phyloP scores from a whole-genome alignment of 1,139 yeast genomes.

The Geotrichum australiense region DNA sequence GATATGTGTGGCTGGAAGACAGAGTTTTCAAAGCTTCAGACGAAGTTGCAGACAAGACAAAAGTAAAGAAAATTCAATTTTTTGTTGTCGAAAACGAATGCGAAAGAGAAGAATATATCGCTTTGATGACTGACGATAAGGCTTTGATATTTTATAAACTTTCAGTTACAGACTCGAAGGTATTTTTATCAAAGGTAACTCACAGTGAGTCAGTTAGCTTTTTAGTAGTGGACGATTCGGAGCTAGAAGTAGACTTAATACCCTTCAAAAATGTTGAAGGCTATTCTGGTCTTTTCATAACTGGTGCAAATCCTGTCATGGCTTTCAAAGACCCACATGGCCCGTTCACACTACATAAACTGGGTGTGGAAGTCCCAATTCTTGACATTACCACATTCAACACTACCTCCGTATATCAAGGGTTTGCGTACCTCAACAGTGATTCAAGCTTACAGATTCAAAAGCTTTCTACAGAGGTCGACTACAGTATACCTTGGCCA shows the following conservation, averaged over 20 bases:
- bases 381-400: slow-evolving; percentile 28
- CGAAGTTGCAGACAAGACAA: too few species aligned
- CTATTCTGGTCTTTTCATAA: slow-evolving; percentile 35
- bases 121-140: slow-evolving; percentile 9
- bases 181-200: slow-evolving; percentile 9
- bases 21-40: too few species aligned
- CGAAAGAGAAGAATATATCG: slow-evolving; percentile 15
- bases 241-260: slow-evolving; percentile 37
- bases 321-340: slow-evolving; percentile 60
- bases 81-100: slow-evolving; percentile 11
- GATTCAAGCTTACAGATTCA: slow-evolving; percentile 67
- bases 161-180: slow-evolving; percentile 1
- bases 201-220: slow-evolving; percentile 29
- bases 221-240: slow-evolving; percentile 45
- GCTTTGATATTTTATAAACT: slow-evolving; percentile 12
- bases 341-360: slow-evolving; percentile 59
- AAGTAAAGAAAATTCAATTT: slow-evolving; percentile 2
- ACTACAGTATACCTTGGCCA: slow-evolving; percentile 62
- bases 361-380: slow-evolving; percentile 49
- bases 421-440: slow-evolving; percentile 68
- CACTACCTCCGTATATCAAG: slow-evolving; percentile 36
- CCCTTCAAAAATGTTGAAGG: slow-evolving; percentile 18
- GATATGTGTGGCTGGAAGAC: too few species aligned
- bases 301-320: slow-evolving; percentile 69
- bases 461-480: slow-evolving; percentile 44